These are phyloP conservation scores for Apiospora arundinis DNA, from an alignment of 2,329 filamentous ascomycete species.

Conservation along the genomic window DNA sequence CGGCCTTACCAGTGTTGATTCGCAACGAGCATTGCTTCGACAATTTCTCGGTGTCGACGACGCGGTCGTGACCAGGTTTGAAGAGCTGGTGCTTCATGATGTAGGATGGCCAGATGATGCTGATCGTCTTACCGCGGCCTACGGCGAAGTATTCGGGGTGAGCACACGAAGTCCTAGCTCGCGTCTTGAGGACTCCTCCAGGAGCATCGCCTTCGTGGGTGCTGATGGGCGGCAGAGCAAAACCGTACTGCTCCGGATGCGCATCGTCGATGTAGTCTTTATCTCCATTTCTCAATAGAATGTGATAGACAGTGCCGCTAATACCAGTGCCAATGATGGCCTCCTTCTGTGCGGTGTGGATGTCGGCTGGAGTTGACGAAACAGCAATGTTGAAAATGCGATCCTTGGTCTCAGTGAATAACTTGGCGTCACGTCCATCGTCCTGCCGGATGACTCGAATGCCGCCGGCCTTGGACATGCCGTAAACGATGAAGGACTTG, in stretches of 20 bases:
- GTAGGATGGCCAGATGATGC: constrained; percentile 77
- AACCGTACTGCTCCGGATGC: constrained; percentile 82
- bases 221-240: constrained; percentile 86
- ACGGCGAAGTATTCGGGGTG: constrained; percentile 96
- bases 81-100: constrained; percentile 68
- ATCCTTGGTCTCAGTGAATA: constrained; percentile 90
- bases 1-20: constrained; percentile 96
- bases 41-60: constrained; percentile 87
- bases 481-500: constrained; percentile 91
- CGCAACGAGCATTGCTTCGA: constrained; percentile 86
- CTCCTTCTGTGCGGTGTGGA: constrained; percentile 68
- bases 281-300: constrained; percentile 76
- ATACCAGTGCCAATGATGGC: constrained; percentile 91
- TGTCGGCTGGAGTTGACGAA: constrained; percentile 69
- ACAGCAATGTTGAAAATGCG: constrained; percentile 94
- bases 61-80: constrained; percentile 67
- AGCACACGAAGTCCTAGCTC: constrained; percentile 85
- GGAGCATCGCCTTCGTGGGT: constrained; percentile 89
- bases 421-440: constrained; percentile 87
- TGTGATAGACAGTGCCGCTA: constrained; percentile 97
- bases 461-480: constrained; percentile 90
- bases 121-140: constrained; percentile 93
- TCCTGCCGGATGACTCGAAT: constrained; percentile 94
- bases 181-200: constrained; percentile 92
- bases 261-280: constrained; percentile 81